Conservation (phyloP, 805 yeast genomes). For the Barnettozyma salicaria region DNA sequence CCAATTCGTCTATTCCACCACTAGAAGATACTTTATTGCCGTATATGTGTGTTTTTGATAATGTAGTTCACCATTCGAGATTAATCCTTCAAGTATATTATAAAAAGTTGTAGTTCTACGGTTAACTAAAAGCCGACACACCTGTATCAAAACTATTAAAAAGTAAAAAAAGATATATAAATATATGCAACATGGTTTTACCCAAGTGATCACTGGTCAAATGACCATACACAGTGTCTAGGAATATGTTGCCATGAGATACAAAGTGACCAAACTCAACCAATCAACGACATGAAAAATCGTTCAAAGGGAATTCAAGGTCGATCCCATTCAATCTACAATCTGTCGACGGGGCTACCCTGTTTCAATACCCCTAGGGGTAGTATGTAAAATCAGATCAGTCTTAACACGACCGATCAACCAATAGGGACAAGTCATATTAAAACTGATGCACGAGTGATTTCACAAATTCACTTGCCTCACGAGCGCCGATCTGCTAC, state of each 20-base stretch:
- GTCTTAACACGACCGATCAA: constrained; percentile 61
- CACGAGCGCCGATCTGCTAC: constrained; percentile 62
- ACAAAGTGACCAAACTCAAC: constrained; percentile 38
- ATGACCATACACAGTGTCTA: constrained; percentile 94
- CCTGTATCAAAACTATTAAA: constrained; percentile 3
- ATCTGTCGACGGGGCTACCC: constrained; percentile 98
- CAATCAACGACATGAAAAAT: constrained; percentile 15
- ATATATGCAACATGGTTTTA: constrained; percentile 99
- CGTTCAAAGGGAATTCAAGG: constrained; percentile 48
- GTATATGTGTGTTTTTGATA: no score
- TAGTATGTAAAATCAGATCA: constrained; percentile 27
- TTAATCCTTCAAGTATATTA: not conserved
- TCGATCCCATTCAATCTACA: constrained; percentile 64
- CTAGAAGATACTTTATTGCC: no score
- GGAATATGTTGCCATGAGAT: constrained; percentile 95
- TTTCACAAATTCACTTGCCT: constrained; percentile 29
- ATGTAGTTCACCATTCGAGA: no score
- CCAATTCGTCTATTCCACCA: constrained; percentile 98
- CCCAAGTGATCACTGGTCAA: constrained; percentile 95
- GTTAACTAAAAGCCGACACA: not conserved
- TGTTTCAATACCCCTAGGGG: constrained; percentile 43
- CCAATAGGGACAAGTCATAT: constrained; percentile 27
- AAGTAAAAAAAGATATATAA: constrained; percentile 15
- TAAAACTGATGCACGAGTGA: constrained; percentile 11
- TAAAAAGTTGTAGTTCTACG: not conserved